Base-by-base conservation (phyloP, 176 grass and related monocot species). In the Cenchrus fungigraminus region DNA sequence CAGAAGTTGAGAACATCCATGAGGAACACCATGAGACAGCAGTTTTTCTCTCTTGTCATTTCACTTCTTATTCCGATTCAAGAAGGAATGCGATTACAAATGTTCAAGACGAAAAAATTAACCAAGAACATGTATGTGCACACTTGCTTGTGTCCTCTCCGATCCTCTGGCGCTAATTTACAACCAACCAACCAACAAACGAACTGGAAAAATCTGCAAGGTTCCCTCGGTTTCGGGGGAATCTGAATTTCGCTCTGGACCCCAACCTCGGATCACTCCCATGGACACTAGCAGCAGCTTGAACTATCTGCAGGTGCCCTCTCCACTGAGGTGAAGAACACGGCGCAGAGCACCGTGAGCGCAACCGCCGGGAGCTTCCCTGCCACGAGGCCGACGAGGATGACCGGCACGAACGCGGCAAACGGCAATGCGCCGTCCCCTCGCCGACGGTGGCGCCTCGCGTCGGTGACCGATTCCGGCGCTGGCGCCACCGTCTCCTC, bases 311-410 rank as follows among this genome's bases (percentile, higher is more conserved):
- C 31, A 32, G 43, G 74, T 46, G 46, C 15, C 20, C 85, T 71
- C 51, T 91, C 60, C 19, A 65, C 63, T 29, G 65, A 65, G 60
- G 54, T 81, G 62, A 72, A 68, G 84, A 91, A 91, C 31, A 87
- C 75, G 31, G 78, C 63, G 80, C 78, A 90, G 65, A 89, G 82
- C 34, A 96, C 67, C 43, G 86, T 82, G 6, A 99, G 81, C 71
- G 80, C 78, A 76, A 92, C 65, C 29, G 97, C 93, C 83, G 76
- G 74, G 29, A 80, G 59, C 78, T 88, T 99, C 13, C 97, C 97
- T 29, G 22, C 90, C 9, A 89, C 42, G 20, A 98, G 91, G n/a
- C 91, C 97, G 1, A 89, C 72, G 32, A 98, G 87, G 73, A 92
- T 68, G 20, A 95, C 56, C 56, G 73, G 65, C 10, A 80, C 58